Conservation (phyloP, 257 asterid species). For the Rauvolfia tetraphylla region DNA sequence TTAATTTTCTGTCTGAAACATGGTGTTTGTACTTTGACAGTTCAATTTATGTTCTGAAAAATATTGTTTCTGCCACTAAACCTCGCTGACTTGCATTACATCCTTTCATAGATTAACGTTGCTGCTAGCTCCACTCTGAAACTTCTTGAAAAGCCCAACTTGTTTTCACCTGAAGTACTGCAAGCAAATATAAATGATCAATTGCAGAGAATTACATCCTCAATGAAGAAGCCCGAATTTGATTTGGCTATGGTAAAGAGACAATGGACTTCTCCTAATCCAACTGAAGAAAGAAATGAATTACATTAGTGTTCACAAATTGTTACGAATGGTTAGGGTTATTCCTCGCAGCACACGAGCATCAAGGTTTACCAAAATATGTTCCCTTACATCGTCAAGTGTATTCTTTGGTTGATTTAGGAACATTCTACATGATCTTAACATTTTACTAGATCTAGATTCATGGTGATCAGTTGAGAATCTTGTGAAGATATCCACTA, state of each 20-base stretch:
- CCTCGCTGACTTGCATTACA: not conserved
- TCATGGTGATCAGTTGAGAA: not conserved
- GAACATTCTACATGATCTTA: not conserved
- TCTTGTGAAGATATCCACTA: not conserved
- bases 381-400: not conserved
- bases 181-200: constrained; percentile 35
- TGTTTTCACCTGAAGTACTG: constrained; percentile 39
- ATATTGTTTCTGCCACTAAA: not conserved
- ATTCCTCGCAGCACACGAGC: no score
- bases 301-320: not conserved
- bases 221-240: constrained; percentile 31
- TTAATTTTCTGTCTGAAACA: not conserved
- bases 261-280: not conserved
- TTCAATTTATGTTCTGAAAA: not conserved
- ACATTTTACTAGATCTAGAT: not conserved
- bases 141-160: constrained; percentile 41
- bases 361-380: not conserved
- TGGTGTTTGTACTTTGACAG: not conserved
- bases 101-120: constrained; percentile 16
- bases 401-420: not conserved
- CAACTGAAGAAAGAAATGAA: not conserved
- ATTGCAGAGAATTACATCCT: constrained; percentile 34
- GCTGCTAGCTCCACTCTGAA: constrained; percentile 41
- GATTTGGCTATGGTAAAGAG: constrained; percentile 24
- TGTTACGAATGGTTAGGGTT: not conserved